These are phyloP conservation scores for Akanthomyces lecanii DNA, from an alignment of 2,329 filamentous ascomycete genomes.

Conservation along the genomic window DNA sequence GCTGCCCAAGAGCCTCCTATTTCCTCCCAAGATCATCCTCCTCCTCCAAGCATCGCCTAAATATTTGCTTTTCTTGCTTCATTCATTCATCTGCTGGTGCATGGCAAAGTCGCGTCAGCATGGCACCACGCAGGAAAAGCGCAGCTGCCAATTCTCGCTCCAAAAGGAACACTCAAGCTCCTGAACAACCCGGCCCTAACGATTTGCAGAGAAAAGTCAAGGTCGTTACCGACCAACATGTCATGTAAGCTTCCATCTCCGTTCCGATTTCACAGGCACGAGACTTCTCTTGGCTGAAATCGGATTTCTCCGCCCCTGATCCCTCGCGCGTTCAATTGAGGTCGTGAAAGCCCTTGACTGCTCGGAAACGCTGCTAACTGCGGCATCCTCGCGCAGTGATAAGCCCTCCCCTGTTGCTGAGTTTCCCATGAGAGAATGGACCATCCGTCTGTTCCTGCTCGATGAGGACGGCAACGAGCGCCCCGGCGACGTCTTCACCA, in stretches of 20 bases:
- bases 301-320: neutral
- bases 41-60: neutral
- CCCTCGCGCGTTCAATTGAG: neutral
- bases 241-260: conserved; percentile 61
- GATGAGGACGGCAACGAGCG: conserved; percentile 84
- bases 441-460: conserved; percentile 76
- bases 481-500: conserved; percentile 80
- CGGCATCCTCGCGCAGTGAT: conserved; percentile 48
- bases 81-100: neutral
- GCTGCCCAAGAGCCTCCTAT: neutral
- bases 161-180: neutral
- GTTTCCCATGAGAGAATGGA: conserved; percentile 92
- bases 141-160: conserved; percentile 1
- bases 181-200: conserved; percentile 25
- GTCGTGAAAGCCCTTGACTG: neutral
- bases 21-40: neutral
- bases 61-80: neutral
- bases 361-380: neutral
- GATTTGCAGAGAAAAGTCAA: conserved; percentile 75
- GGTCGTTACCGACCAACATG: conserved; percentile 85
- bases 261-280: conserved; percentile 11
- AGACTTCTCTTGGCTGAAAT: neutral
- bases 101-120: neutral
- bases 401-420: conserved; percentile 79
- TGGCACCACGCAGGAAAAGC: conserved; percentile 15